Base-by-base conservation (phyloP, 345 rosid species). In the Clausena lansium region DNA sequence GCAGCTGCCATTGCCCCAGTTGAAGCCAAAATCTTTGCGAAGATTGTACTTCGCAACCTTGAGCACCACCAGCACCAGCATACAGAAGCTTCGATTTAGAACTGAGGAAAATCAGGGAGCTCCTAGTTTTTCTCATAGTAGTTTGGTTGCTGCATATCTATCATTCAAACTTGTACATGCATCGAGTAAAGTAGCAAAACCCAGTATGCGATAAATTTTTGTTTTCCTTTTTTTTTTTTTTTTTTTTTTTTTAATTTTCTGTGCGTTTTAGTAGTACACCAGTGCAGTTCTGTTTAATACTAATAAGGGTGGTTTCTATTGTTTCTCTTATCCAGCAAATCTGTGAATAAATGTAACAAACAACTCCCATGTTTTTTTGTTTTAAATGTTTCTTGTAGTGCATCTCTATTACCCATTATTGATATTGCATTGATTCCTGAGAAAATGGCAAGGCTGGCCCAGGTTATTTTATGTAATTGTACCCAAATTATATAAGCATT, bases 1-100 rank as follows among this genome's bases (percentile, higher is more conserved):
- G 85, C 88, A 0, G 80, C 86, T 9, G 76, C 86, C 36, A 17
- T 73, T 6, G 85, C 82, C 24, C 83, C 83, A 1, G 25, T 76
- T 22, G 82, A 75, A 75, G 83, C 85, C 59, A 86, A 83, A 81
- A 79, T 80, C 41, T 86, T 83, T 77, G 85, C 85, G 10, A 83
- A 71, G 71, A 79, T 81, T 28, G 85, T 83, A 7, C 83, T 83
- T 14, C 38, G 86, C 24, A 86, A 86, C 78, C 81, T 86, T 27
- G 82, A 83, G 36, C 80, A 79, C 67, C 78, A 75, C 60, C 79
- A 83, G 36, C 78, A 76, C 61, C 78, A 74, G 57, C 77, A 69
- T 5, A 50, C 3, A 20, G 78, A 73, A 58, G 66, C 80, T 67
- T 66, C 71, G 50, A 20, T 41, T 30, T 74, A 59, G 32, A 62